These are phyloP conservation scores for Thraustochytrium sp. DNA, from an alignment of 352 stramenopile species.

Conservation along the genomic window DNA sequence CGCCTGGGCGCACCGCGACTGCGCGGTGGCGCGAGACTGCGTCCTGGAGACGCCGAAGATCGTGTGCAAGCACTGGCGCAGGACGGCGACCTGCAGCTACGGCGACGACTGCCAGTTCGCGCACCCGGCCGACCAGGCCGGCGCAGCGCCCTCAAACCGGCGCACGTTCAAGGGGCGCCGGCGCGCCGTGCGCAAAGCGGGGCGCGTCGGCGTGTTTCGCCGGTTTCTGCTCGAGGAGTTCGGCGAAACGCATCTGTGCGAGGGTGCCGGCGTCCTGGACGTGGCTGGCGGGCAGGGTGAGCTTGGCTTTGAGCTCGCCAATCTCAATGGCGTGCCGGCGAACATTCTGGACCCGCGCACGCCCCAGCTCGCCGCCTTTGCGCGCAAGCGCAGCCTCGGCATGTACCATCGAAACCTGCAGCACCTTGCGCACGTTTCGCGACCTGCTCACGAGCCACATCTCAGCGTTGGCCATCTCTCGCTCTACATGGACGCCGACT, in stretches of 20 bases:
- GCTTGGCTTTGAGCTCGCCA: slow-evolving; percentile 74
- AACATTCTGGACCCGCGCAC: slow-evolving; percentile 66
- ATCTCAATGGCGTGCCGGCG: slow-evolving; percentile 63
- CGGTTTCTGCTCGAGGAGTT: slow-evolving; percentile 67
- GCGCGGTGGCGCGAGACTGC: not conserved
- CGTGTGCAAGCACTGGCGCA: slow-evolving; percentile 39
- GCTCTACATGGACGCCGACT: not conserved
- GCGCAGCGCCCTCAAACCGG: not conserved
- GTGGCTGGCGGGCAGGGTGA: slow-evolving; percentile 68
- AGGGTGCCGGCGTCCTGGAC: slow-evolving; percentile 65
- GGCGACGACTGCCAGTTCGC: slow-evolving; percentile 37
- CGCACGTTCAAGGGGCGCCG: not conserved
- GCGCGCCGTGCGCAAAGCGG: slow-evolving; percentile 10
- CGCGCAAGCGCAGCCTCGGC: slow-evolving; percentile 19
- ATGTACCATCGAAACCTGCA: slow-evolving; percentile 46
- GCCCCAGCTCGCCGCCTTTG: not conserved
- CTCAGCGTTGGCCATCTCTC: not conserved
- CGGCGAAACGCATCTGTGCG: slow-evolving; percentile 55
- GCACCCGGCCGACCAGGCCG: not conserved
- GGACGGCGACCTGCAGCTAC: not conserved
- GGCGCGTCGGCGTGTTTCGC: slow-evolving; percentile 40
- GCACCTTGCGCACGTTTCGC: not conserved
- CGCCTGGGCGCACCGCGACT: not conserved
- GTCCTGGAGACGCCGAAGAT: not conserved
- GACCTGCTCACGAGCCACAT: not conserved